These are phyloP conservation scores for Populus trichocarpa DNA, from an alignment of 441 rosid species.

Conservation along the genomic window DNA sequence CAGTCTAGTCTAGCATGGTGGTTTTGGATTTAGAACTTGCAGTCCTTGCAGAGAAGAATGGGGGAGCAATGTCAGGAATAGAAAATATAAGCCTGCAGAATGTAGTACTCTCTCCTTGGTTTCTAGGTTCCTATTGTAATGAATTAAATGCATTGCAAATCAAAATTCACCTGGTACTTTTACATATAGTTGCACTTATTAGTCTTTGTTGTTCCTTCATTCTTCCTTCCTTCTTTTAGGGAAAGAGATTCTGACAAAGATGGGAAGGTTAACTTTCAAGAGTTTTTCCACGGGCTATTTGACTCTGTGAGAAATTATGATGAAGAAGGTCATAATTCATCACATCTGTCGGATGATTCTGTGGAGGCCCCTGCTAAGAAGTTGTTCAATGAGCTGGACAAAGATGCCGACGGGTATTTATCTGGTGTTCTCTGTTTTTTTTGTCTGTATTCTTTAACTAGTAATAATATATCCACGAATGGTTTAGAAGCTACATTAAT, in stretches of 20 bases:
- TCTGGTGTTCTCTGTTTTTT: not conserved
- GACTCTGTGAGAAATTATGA: slow-evolving; percentile 86
- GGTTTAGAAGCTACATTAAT: slow-evolving; percentile 10
- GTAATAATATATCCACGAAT: not conserved
- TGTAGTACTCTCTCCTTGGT: not conserved
- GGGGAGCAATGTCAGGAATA: not conserved
- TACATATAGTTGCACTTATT: not conserved
- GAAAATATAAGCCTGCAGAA: not conserved
- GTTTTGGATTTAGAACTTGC: not conserved
- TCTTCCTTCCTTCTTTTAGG: slow-evolving; percentile 33
- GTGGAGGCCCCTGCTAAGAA: slow-evolving; percentile 74
- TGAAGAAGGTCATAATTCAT: slow-evolving; percentile 63
- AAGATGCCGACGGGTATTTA: slow-evolving; percentile 76
- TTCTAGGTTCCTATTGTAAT: not conserved
- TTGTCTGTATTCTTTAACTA: not conserved
- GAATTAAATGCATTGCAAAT: not conserved
- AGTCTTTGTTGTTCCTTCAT: not conserved
- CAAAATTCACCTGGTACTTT: not conserved
- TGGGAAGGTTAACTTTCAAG: slow-evolving; percentile 76
- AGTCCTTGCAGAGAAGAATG: not conserved
- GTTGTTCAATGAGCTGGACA: slow-evolving; percentile 79
- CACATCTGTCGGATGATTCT: slow-evolving; percentile 54
- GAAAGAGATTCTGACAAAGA: slow-evolving; percentile 94
- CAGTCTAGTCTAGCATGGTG: not conserved
- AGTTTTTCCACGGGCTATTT: slow-evolving; percentile 89